Evolutionary conservation across 306 rosid genomes (phyloP).

Genomic region (Malus asiatica): DNA sequence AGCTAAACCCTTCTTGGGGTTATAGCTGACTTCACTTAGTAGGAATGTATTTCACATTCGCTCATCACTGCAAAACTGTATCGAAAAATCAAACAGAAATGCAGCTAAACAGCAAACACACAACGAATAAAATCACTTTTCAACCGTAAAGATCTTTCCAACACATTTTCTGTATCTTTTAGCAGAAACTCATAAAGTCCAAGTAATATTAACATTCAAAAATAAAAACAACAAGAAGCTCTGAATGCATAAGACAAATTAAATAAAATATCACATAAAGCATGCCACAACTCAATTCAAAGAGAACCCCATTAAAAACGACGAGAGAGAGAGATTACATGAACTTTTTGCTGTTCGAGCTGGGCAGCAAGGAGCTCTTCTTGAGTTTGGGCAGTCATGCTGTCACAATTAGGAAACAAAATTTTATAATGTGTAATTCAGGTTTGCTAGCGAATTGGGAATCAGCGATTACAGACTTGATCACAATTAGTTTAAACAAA

Average conservation of each 20-base stretch:
- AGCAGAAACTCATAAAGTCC: no score
- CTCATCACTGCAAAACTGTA: not conserved
- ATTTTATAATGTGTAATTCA: no score
- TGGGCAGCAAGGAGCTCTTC: not conserved
- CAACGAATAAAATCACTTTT: not conserved
- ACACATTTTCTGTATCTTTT: not conserved
- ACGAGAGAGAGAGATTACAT: not conserved
- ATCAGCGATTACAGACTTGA: no score
- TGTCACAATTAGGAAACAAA: not conserved
- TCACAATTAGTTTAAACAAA: no score
- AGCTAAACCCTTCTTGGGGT: not conserved
- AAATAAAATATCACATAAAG: not conserved
- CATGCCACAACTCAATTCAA: not conserved
- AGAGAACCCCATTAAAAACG: not conserved
- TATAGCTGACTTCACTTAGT: not conserved
- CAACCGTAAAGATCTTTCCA: not conserved
- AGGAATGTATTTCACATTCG: not conserved
- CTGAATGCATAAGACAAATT: not conserved
- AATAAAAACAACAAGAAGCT: no score
- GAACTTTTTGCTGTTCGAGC: not conserved
- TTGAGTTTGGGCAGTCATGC: not conserved
- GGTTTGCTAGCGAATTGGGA: no score
- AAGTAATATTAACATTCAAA: no score
- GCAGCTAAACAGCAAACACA: not conserved
- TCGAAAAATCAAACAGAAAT: not conserved